Evolutionary conservation across 257 asterid species (phyloP).

Genomic region (Nicotiana benthamiana): DNA sequence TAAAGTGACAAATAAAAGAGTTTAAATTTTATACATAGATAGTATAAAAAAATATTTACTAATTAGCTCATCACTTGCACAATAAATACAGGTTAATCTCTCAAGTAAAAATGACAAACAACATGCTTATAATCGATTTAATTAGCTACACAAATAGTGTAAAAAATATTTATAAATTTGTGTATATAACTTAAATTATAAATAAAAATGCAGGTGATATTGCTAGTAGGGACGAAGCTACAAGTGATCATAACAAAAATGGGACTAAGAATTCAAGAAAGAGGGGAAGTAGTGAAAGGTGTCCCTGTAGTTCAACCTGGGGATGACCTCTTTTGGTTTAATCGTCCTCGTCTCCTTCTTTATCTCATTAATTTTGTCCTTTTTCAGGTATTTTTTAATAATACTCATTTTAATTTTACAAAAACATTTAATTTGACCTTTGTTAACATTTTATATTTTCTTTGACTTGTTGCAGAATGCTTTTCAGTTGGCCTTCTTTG

Average conservation of each 20-base stretch:
- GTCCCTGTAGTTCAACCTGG: slow-evolving; percentile 74
- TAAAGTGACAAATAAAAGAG: neutral
- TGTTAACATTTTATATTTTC: neutral
- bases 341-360: slow-evolving; percentile 64
- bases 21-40: no score
- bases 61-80: no score
- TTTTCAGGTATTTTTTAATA: slow-evolving; percentile 46
- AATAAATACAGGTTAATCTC: no score
- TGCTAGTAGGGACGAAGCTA: slow-evolving; percentile 76
- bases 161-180: no score
- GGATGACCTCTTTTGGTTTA: slow-evolving; percentile 86
- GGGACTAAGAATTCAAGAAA: slow-evolving; percentile 77
- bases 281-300: slow-evolving; percentile 70
- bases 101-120: neutral
- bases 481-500: slow-evolving; percentile 90
- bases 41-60: no score
- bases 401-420: neutral
- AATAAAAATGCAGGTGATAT: slow-evolving; percentile 49
- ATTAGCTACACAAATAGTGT: no score
- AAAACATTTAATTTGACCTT: neutral
- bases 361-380: slow-evolving; percentile 78
- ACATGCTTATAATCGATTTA: neutral
- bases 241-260: slow-evolving; percentile 87
- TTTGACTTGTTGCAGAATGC: slow-evolving; percentile 57
- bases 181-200: neutral